A percentile compares a stretch with the other conserved stretches of the same genome.
These are phyloP conservation scores for Schizochytrium sp. DNA, from an alignment of 108 stramenopile genomes.

Conservation along the genomic window DNA sequence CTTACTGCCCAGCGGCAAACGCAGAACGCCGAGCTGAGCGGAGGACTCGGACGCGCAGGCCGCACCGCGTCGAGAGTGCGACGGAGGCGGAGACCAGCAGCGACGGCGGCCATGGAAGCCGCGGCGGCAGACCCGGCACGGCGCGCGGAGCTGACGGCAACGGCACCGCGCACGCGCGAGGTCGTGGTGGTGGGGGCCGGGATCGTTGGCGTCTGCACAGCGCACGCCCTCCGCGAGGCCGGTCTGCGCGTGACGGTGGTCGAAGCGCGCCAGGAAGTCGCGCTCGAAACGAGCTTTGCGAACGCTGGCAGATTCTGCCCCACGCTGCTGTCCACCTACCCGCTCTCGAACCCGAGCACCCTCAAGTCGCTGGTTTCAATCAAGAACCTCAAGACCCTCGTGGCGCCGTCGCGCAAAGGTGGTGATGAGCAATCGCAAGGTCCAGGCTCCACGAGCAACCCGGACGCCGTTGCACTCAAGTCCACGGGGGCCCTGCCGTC, in stretches of 20 bases:
- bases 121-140: too few species aligned
- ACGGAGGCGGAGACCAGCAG: too few species aligned
- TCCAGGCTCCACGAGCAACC: too few species aligned
- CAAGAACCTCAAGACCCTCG: not conserved
- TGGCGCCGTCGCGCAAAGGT: not conserved
- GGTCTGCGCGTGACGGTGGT: not conserved
- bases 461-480: not conserved
- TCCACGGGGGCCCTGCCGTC: not conserved
- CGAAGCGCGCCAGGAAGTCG: not conserved
- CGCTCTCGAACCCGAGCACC: not conserved
- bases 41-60: too few species aligned
- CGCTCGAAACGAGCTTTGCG: not conserved
- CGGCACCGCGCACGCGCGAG: too few species aligned
- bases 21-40: too few species aligned
- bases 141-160: too few species aligned
- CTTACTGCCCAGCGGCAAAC: too few species aligned
- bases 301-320: slow-evolving; percentile 11
- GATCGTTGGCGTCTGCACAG: not conserved
- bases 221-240: not conserved
- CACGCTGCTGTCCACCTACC: not conserved
- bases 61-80: too few species aligned
- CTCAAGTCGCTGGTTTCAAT: not conserved
- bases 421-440: too few species aligned
- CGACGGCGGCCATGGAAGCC: too few species aligned
- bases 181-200: not conserved